Evolutionary conservation across 208 protist genomes (phyloP), one percentile per base, ranked within the genome.

Genomic region (Blechomonas ayalai): DNA sequence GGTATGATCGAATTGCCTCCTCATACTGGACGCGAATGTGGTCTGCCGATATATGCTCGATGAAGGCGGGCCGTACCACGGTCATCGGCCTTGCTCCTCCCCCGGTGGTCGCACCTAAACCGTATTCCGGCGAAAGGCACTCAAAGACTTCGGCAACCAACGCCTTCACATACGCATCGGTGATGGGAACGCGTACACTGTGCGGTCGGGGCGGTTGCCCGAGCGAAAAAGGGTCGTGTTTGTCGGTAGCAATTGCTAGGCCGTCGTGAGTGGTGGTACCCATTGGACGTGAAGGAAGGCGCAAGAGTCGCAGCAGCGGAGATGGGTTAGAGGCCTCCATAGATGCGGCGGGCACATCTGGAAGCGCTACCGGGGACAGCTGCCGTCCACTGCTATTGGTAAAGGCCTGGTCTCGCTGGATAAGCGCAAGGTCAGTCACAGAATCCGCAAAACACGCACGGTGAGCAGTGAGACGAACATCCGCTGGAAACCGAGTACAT

Each of bases 111-210:
- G 24, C 20, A 19, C 22, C 7, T 27, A 29, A 22, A 7, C 37
- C 35, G 54, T 88, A 88, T 51, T 61, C 50, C 10, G 73, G 67
- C 6, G 65, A 71, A 3, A 92, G 31, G 18, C 73, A 86, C 35
- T 54, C 65, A 56, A 87, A 89, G 1, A 89, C 71, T 58, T 92
- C 79, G 3, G 70, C 68, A 7, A 92, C 39, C 27, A 84, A 57
- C 41, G 47, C 22, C 45, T 72, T 81, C 13, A 76, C 37, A 6
- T 12, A 36, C 4, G 37, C 36, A 32, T 88, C 79, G 18, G 63
- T 48, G 19, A 92, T 46, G 8, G 46, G 32, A 1, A 64, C 48
- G 18, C 77, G 77, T 34, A 65, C 51, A 26, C 67, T 71, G 49
- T 58, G 61, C 18, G 69, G 81, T 40, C 52, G 45, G 13, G 67